Conservation (phyloP, 73 alveolate genomes). For the Paramecium sexaurelia region DNA sequence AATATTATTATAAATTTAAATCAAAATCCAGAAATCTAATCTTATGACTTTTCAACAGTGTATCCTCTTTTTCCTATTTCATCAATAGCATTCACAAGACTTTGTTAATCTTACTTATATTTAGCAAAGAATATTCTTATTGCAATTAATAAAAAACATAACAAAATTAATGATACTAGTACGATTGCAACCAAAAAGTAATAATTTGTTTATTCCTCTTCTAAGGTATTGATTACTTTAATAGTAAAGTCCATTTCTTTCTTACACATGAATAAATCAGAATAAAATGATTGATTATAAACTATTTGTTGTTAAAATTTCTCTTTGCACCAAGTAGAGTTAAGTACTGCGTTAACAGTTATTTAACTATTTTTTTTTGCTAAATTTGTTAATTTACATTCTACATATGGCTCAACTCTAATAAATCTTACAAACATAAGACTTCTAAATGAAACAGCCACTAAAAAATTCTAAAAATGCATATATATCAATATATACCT, state of each 20-base stretch:
- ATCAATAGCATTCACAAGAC: background rate
- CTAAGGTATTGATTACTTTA: background rate
- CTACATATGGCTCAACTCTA: constrained; percentile 17
- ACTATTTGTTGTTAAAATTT: background rate
- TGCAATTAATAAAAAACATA: background rate
- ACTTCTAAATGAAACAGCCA: background rate
- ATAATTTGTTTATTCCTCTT: background rate
- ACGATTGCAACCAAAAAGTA: background rate
- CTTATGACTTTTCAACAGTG: background rate
- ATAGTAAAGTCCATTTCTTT: background rate
- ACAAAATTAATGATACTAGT: background rate
- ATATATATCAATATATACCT: background rate
- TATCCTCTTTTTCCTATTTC: background rate
- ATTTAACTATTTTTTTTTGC: background rate
- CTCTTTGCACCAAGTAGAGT: constrained; percentile 11
- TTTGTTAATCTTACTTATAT: background rate
- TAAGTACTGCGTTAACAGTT: background rate
- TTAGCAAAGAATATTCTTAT: background rate
- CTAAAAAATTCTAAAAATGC: background rate
- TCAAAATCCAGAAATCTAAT: background rate
- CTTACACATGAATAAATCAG: background rate
- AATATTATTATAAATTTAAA: no score
- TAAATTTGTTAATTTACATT: background rate
- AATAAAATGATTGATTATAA: background rate
- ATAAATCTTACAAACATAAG: background rate